A percentile compares a stretch with the other conserved stretches of the same genome.
These are phyloP conservation scores for Leptomonas pyrrhocoris DNA, from an alignment of 208 protist species.

Conservation along the genomic window DNA sequence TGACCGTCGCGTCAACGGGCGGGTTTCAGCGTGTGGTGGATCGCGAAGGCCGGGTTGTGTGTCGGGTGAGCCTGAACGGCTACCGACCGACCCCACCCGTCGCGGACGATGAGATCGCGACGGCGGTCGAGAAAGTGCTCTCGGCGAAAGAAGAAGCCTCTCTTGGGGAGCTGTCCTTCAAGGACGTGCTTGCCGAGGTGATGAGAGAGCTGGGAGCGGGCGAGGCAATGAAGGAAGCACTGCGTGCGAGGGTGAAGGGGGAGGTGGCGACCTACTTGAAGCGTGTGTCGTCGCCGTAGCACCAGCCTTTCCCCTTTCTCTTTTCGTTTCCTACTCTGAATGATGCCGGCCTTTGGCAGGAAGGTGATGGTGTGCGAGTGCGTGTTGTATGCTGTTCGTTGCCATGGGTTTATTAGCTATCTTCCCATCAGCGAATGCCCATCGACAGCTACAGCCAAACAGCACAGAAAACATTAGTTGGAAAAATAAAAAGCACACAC, in stretches of 20 bases:
- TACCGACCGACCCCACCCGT: constrained; percentile 46
- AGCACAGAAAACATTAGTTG: too few species aligned
- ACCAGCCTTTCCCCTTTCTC: neutral
- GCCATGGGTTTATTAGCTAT: too few species aligned
- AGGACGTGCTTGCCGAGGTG: constrained; percentile 49
- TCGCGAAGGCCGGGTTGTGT: constrained; percentile 33
- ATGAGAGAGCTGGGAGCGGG: constrained; percentile 30
- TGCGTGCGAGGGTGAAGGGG: constrained; percentile 42
- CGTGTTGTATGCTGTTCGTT: too few species aligned
- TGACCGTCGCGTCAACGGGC: constrained; percentile 52
- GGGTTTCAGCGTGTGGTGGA: constrained; percentile 56
- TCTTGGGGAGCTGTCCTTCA: constrained; percentile 49
- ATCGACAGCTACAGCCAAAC: too few species aligned
- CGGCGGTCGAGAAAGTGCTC: constrained; percentile 49
- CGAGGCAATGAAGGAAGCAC: constrained; percentile 31
- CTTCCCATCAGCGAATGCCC: too few species aligned
- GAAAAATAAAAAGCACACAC: too few species aligned
- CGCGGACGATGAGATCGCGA: constrained; percentile 29
- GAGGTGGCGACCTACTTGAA: constrained; percentile 23
- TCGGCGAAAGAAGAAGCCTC: constrained; percentile 1
- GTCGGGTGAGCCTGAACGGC: constrained; percentile 56
- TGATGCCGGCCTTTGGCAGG: too few species aligned
- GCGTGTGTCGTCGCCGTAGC: neutral
- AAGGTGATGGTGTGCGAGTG: too few species aligned
- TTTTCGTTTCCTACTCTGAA: too few species aligned